Evolutionary conservation across 2,329 filamentous ascomycete genomes (phyloP).

Genomic region (Neopestalotiopsis sp.): DNA sequence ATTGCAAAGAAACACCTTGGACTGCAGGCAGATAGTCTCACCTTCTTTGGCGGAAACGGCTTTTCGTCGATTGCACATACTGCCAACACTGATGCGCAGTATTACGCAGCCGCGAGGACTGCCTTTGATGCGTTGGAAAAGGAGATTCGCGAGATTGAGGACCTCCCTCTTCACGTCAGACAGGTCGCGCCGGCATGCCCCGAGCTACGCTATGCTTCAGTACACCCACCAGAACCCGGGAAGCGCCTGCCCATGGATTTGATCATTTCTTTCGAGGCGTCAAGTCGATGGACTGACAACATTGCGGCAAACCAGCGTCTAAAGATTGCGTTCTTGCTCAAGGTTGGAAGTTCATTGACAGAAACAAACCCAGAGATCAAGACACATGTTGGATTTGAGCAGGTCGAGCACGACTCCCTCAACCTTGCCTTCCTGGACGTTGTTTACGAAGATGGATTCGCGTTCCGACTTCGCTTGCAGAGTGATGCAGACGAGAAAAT

Average conservation of each 20-base stretch:
- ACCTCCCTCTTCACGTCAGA: conserved; percentile 84
- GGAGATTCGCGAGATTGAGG: conserved; percentile 77
- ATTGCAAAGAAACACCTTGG: conserved; percentile 73
- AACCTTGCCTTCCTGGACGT: conserved; percentile 88
- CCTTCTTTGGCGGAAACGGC: conserved; percentile 50
- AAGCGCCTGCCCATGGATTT: conserved; percentile 70
- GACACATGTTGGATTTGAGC: conserved; percentile 81
- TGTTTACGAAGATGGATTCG: conserved; percentile 70
- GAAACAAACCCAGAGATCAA: conserved; percentile 63
- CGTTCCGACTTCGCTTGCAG: conserved; percentile 86
- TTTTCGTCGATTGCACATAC: conserved; percentile 53
- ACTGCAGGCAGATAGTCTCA: conserved; percentile 57
- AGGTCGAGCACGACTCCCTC: conserved; percentile 67
- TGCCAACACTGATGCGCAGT: conserved; percentile 52
- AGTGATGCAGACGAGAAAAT: conserved; percentile 86
- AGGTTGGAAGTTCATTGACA: conserved; percentile 73
- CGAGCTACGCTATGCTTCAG: conserved; percentile 75
- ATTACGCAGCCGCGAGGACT: conserved; percentile 72
- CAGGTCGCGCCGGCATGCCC: conserved; percentile 77
- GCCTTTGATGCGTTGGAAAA: conserved; percentile 77
- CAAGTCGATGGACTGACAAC: conserved; percentile 92
- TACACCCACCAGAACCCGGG: conserved; percentile 53
- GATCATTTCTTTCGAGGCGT: conserved; percentile 90
- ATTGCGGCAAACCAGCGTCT: conserved; percentile 89
- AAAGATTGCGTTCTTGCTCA: conserved; percentile 87